These are phyloP conservation scores for Fusarium denticulatum DNA, from an alignment of 2,329 filamentous ascomycete species.

Conservation along the genomic window DNA sequence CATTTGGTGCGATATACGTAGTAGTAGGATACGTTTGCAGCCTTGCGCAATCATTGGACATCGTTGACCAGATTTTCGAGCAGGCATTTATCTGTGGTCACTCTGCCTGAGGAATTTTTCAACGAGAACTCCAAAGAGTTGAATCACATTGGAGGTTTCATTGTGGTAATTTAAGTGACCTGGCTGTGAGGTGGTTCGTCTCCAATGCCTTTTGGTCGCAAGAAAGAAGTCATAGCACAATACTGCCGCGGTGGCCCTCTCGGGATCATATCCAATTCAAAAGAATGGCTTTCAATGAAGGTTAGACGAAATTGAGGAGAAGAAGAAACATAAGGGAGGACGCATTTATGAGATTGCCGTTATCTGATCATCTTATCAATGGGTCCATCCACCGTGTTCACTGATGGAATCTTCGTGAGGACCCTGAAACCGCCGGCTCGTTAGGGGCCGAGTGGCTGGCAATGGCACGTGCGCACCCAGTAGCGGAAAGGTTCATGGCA, in stretches of 20 bases:
- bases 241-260: neutral
- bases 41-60: neutral
- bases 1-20: neutral
- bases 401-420: neutral
- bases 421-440: constrained; percentile 29
- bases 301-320: neutral
- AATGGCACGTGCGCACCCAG: constrained; percentile 39
- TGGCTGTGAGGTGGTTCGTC: neutral
- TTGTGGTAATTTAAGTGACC: neutral
- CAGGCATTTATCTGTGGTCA: no score
- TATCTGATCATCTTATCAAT: constrained; percentile 41
- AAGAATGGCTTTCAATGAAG: neutral
- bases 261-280: neutral
- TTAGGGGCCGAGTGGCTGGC: constrained; percentile 21
- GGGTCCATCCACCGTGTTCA: neutral
- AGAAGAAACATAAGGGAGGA: neutral
- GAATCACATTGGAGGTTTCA: neutral
- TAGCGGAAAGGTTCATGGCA: constrained; percentile 23
- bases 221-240: neutral
- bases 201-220: neutral
- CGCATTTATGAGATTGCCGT: neutral
- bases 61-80: no score
- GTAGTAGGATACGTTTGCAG: neutral
- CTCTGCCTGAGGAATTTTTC: no score
- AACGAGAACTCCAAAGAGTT: neutral